phyloP scores from a whole-genome alignment of 1,139 yeast species.

The Yamadazyma membranifaciens region DNA sequence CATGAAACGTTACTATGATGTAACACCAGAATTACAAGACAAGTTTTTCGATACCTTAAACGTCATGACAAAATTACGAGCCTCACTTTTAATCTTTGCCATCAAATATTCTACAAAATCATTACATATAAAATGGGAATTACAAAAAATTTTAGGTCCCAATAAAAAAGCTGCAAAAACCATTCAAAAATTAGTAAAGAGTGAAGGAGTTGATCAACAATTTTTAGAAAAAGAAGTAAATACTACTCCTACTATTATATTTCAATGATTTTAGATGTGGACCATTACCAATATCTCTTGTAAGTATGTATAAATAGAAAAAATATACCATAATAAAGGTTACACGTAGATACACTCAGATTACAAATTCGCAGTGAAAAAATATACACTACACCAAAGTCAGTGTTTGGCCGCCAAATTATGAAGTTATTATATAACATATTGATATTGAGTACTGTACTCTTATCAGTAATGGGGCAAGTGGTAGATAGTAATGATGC shows the following conservation, averaged over 20 bases:
- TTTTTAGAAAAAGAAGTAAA: neutral
- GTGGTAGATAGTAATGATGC: slow-evolving; percentile 19
- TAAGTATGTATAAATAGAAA: no score
- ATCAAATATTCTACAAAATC: slow-evolving; percentile 24
- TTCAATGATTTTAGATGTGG: neutral
- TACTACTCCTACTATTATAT: neutral
- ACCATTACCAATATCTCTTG: no score
- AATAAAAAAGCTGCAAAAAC: slow-evolving; percentile 15
- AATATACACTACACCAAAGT: neutral
- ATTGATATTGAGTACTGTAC: neutral
- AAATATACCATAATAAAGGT: no score
- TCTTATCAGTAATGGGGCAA: slow-evolving; percentile 2
- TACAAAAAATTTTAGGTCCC: slow-evolving; percentile 27
- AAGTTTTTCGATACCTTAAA: slow-evolving; percentile 21
- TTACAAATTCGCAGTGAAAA: neutral
- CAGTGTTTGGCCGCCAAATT: neutral
- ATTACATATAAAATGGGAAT: slow-evolving; percentile 31
- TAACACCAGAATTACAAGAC: slow-evolving; percentile 14
- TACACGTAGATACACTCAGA: neutral
- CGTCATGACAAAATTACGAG: slow-evolving; percentile 31
- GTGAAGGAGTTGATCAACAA: neutral
- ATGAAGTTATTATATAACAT: neutral
- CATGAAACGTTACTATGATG: slow-evolving; percentile 18
- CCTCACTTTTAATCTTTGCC: slow-evolving; percentile 48
- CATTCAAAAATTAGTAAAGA: slow-evolving; percentile 2